Evolutionary conservation across 768 basidiomycete species (phyloP), one percentile per base, ranked within the genome.

Genomic region (Russula emetica): DNA sequence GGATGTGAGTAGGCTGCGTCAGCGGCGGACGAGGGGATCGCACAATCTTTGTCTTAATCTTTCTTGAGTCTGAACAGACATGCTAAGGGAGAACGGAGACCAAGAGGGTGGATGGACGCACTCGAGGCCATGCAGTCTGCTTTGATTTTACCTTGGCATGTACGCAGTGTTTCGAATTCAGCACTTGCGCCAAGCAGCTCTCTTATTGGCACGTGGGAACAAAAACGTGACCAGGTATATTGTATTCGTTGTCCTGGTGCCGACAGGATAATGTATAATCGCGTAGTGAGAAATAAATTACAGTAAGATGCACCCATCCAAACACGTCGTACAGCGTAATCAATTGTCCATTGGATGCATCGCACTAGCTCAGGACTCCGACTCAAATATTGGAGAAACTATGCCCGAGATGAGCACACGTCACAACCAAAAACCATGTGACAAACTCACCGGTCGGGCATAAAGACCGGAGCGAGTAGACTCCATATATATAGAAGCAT

Each of bases 401-500:
- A 45, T 16, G 13, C 11, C 20, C 32, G n/a, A 52, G 16, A 38
- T 64, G 55, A 64, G 63, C 26, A 30, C 4, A 18, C 8, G 14
- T 44, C 38, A 42, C n/a, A 60, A 34, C n/a, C 32, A 26, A 16
- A 28, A 6, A 0, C 14, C 32, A 51, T 11, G 14, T 30, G 26
- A 45, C 45, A 49, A 20, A 73, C 87, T 74, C 74, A 93, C 86
- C 94, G 80, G 69, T 96, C 95, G 20, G 95, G 94, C 80, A 95
- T 77, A n/a, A 96, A 56, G 45, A 92, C 87, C 0, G 95, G 95
- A 9, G 92, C 95, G 56, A 96, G 70, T 36, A 96, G 76, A 69
- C 89, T 94, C 93, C 92, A 94, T 34, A 83, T 83, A 71, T 92
- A 96, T 64, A 94, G 75, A 47, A 87, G 61, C 76, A 93, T 87